phyloP scores from a whole-genome alignment of 1,284 basidiomycete genomes.

The Fomitopsis palustris region DNA sequence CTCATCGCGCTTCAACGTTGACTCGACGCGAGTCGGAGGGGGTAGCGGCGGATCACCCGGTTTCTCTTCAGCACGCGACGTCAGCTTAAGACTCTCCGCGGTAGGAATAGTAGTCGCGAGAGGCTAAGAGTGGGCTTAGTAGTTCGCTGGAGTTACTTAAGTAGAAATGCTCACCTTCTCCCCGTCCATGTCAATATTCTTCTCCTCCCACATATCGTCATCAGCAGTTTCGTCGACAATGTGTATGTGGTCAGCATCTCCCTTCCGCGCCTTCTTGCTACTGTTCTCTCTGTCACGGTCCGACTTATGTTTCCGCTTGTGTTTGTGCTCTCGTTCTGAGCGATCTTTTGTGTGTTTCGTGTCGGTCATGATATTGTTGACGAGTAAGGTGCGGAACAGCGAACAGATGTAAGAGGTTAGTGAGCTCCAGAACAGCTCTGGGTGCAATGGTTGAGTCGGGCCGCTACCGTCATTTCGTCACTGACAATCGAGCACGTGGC shows the following conservation, averaged over 20 bases:
- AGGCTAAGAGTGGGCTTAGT: conserved; percentile 36
- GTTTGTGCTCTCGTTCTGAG: conserved; percentile 32
- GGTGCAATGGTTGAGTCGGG: not conserved
- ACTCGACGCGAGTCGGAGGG: conserved; percentile 39
- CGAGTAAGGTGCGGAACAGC: not conserved
- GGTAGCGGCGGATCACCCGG: conserved; percentile 45
- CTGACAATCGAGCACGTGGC: not conserved
- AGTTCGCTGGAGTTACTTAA: conserved; percentile 2
- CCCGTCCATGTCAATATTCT: conserved; percentile 78
- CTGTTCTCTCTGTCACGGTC: conserved; percentile 35
- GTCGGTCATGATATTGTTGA: not conserved
- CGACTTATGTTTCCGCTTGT: conserved; percentile 49
- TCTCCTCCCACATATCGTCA: conserved; percentile 83
- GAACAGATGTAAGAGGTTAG: not conserved
- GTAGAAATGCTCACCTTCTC: conserved; percentile 50
- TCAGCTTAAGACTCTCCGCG: conserved; percentile 67
- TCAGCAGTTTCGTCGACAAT: conserved; percentile 68
- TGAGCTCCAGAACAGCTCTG: not conserved
- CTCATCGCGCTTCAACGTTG: conserved; percentile 68
- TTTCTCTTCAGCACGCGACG: conserved; percentile 47
- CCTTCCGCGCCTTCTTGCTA: conserved; percentile 34
- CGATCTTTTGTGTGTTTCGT: conserved; percentile 34
- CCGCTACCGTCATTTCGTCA: not conserved
- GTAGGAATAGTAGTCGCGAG: conserved; percentile 78
- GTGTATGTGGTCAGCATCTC: conserved; percentile 29